Evolutionary conservation across 306 rosid species (phyloP).

Genomic region (Corylus avellana): DNA sequence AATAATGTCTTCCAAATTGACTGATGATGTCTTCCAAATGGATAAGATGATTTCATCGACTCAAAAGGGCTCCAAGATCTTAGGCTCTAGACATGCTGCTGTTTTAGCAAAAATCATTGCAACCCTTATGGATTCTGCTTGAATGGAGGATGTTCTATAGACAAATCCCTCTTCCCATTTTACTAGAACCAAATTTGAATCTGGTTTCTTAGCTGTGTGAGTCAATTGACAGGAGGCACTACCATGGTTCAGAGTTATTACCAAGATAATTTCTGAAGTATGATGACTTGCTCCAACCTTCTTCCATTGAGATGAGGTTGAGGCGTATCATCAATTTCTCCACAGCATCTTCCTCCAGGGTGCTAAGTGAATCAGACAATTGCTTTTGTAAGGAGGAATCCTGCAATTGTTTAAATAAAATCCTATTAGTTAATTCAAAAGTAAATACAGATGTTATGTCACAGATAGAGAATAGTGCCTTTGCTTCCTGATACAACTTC

Average conservation of each 20-base stretch:
- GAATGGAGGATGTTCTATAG: slow-evolving; percentile 4
- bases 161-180: slow-evolving; percentile 3
- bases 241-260: slow-evolving; percentile 85
- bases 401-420: slow-evolving; percentile 39
- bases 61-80: neutral
- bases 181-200: neutral
- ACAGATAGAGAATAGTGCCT: slow-evolving; percentile 42
- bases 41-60: neutral
- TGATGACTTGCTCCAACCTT: slow-evolving; percentile 71
- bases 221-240: slow-evolving; percentile 22
- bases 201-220: slow-evolving; percentile 7
- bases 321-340: slow-evolving; percentile 71
- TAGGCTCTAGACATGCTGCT: neutral
- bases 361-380: slow-evolving; percentile 31
- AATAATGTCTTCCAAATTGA: neutral
- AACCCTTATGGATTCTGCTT: neutral
- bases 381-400: slow-evolving; percentile 30
- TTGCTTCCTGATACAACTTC: slow-evolving; percentile 51
- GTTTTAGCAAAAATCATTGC: neutral
- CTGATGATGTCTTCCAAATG: neutral
- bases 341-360: slow-evolving; percentile 62
- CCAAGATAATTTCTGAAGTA: slow-evolving; percentile 54
- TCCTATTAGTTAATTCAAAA: slow-evolving; percentile 9
- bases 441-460: slow-evolving; percentile 7
- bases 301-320: slow-evolving; percentile 67